Evolutionary conservation across 352 stramenopile species (phyloP), one percentile per base, ranked within the genome.

Genomic region (Phytophthora aleatoria): DNA sequence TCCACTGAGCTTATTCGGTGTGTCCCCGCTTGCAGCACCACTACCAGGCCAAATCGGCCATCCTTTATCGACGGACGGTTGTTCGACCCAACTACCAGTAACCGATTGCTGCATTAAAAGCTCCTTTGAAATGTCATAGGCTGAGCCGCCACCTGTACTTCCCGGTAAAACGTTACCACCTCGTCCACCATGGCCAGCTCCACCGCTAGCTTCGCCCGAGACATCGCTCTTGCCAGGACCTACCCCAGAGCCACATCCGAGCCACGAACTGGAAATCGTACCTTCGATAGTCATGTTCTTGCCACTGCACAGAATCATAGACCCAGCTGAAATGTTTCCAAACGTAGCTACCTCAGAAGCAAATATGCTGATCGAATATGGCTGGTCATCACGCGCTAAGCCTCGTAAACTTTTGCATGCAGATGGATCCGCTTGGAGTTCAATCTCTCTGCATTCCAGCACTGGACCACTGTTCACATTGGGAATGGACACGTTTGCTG

Each of bases 11-110:
- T 74, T 70, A 38, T 79, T 77, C 1, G 78, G 71, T 5, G 62
- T 80, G 31, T 88, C 79, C 24, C 77, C 77, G 57, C 73, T 87
- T 26, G 65, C 54, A 24, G 83, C 83, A 47, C 81, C 81, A 58
- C 83, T 91, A 52, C 83, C 83, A 12, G 83, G 83, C 83, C 83
- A 91, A 61, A 76, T 74, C 5, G 83, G 83, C 83, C 83, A 91
- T 7, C 57, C 64, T 15, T 68, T 67, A 10, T 68, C 67, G 3
- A 39, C 33, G 24, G 31, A 72, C 11, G 26, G 6, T 63, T 44
- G n/a, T 39, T 45, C 12, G 16, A 68, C 44, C 58, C 24, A 60
- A 35, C 28, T 64, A 20, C 20, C 20, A 20, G 20, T 20, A 35
- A 8, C 20, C 20, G 54, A 38, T 59, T 67, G 49, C n/a, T 62